Evolutionary conservation across 495 filamentous ascomycete genomes (phyloP).

Genomic region (Aspergillus steynii): DNA sequence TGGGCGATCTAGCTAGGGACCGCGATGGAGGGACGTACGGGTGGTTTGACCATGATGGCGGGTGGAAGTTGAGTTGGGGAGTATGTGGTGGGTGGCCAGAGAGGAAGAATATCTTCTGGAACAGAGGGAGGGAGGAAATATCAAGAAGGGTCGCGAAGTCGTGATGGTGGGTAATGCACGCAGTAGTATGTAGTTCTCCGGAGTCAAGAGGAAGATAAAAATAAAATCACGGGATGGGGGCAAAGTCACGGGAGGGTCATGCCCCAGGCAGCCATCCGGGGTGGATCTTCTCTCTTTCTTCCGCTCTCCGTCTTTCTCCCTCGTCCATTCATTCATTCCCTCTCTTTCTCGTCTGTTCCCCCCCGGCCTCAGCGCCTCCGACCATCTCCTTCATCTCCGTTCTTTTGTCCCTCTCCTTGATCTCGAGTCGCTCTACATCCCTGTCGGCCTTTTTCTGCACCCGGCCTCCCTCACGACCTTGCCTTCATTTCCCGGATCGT

Average conservation of each 20-base stretch:
- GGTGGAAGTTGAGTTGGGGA: background rate
- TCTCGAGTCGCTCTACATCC: constrained; percentile 3
- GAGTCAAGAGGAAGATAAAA: constrained; percentile 8
- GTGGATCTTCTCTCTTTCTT: constrained; percentile 9
- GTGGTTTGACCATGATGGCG: constrained; percentile 31
- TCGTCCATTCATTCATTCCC: constrained; percentile 11
- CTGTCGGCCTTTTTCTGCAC: background rate
- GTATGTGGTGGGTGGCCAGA: background rate
- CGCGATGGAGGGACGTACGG: constrained; percentile 19
- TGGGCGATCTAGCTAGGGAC: background rate
- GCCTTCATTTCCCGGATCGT: constrained; percentile 18
- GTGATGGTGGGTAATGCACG: background rate
- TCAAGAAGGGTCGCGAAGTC: background rate
- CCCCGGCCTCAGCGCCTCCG: background rate
- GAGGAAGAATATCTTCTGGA: background rate
- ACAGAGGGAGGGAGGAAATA: background rate
- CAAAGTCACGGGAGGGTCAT: background rate
- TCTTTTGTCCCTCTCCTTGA: constrained; percentile 10
- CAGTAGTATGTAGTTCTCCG: too few species aligned
- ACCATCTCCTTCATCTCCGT: constrained; percentile 24
- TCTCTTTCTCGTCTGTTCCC: constrained; percentile 13
- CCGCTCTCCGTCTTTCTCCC: constrained; percentile 7
- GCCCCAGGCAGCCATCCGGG: constrained; percentile 14
- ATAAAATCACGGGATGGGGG: constrained; percentile 16
- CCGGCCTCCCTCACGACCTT: constrained; percentile 3